Conservation (phyloP, 768 basidiomycete species). For the Panellus pusillus region DNA sequence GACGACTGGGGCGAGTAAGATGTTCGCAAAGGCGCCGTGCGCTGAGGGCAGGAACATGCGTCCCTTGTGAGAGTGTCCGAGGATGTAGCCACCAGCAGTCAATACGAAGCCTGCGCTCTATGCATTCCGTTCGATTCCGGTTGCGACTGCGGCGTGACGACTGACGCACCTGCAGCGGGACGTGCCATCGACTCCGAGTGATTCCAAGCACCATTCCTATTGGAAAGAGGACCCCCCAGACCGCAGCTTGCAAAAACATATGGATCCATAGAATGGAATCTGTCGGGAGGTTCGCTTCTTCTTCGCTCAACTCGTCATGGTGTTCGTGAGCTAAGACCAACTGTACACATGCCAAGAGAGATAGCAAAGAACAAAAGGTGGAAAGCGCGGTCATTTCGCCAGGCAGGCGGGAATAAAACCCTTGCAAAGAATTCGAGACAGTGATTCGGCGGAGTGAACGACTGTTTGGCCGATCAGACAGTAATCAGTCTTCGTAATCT, state of each 20-base stretch:
- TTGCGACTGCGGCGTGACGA: background rate
- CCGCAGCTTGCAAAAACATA: slow-evolving; percentile 70
- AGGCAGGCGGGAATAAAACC: background rate
- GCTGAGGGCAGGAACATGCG: slow-evolving; percentile 71
- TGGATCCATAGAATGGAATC: slow-evolving; percentile 84
- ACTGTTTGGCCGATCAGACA: too few species aligned
- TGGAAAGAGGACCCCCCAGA: slow-evolving; percentile 89
- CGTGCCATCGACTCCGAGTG: slow-evolving; percentile 82
- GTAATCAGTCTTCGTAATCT: too few species aligned
- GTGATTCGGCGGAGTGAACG: too few species aligned
- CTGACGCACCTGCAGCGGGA: slow-evolving; percentile 72
- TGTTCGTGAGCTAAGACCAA: slow-evolving; percentile 56
- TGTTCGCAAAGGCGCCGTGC: slow-evolving; percentile 68
- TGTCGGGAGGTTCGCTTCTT: slow-evolving; percentile 61
- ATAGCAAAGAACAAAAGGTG: slow-evolving; percentile 16
- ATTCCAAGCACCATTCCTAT: slow-evolving; percentile 78
- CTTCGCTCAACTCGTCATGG: slow-evolving; percentile 63
- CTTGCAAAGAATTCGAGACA: too few species aligned
- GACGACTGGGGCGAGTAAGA: slow-evolving; percentile 65
- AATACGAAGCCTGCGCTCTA: slow-evolving; percentile 69
- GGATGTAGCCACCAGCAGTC: slow-evolving; percentile 69
- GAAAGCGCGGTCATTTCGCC: slow-evolving; percentile 9
- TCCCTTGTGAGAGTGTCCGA: slow-evolving; percentile 88
- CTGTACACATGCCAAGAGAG: slow-evolving; percentile 15
- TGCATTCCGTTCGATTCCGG: background rate